Base-by-base conservation (phyloP, 345 rosid species). In the Nephelium lappaceum region DNA sequence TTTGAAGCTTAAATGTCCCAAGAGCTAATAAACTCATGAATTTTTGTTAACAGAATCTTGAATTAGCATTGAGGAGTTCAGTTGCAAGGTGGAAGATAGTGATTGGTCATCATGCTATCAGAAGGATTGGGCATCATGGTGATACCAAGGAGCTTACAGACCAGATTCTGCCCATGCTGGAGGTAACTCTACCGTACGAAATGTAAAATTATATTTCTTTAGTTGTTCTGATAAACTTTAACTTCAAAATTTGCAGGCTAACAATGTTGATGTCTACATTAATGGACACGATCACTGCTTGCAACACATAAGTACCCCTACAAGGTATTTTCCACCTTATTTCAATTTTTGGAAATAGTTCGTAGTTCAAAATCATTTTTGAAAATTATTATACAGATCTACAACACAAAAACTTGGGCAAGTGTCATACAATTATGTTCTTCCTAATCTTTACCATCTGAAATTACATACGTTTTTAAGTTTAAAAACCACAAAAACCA, bases 71-170 rank as follows among this genome's bases (percentile, higher is more conserved):
- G 14, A 81, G 76, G 71, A 72, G 74, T 6, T 90, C 96, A 0
- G 78, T 69, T 5, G 95, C 95, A 0, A 86, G 79, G 3, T 93
- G 96, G 98, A 93, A 91, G 82, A 86, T 93, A 66, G 96, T 90
- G 0, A 88, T 93, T 0, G 98, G 96, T 2, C 98, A 92, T 67
- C 96, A 93, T 69, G 82, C 95, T 2, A 87, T 93, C 71, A 80
- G 89, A 82, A 93, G 96, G 77, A 86, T 86, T 65, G 90, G 93
- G 19, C 91, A 92, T 63, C 96, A 93, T 16, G 95, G 96, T 3
- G 84, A 86, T 71, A 90, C 98, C 23, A 11, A 27, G 11, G 96
- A 92, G 83, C 95, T 93, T 3, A 53, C 84, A 16, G 27, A 73
- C 19, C 83, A 82, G 18, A 85, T 93, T 77, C 83, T 90, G 45